A percentile compares a stretch with the other conserved stretches of the same genome.
Evolutionary conservation across 2,329 filamentous ascomycete genomes (phyloP).

Genomic region (Nakataea oryzae): DNA sequence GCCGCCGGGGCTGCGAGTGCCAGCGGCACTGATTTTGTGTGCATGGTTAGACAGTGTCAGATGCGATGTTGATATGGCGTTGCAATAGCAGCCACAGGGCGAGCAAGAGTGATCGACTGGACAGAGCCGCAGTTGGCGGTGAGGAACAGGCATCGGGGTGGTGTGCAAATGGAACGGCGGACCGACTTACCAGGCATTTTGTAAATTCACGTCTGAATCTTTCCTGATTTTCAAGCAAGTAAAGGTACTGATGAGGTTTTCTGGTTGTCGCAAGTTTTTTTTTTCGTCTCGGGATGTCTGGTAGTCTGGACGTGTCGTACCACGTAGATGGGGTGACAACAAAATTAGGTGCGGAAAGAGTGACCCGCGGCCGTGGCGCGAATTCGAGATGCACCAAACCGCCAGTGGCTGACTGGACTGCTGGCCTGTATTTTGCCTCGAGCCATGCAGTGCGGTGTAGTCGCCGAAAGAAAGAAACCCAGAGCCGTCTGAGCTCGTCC

Average conservation of each 20-base stretch:
- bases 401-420: too few relatives aligned
- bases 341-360: not conserved
- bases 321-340: not conserved
- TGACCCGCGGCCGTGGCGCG: not conserved
- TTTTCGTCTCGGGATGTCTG: too few relatives aligned
- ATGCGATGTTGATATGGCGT: not conserved
- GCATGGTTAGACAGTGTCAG: not conserved
- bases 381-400: too few relatives aligned
- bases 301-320: not conserved
- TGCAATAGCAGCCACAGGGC: not conserved
- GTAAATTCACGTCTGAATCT: not conserved
- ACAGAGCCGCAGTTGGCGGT: not conserved
- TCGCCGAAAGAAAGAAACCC: not conserved
- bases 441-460: too few relatives aligned
- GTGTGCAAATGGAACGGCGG: not conserved
- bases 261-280: too few relatives aligned
- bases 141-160: not conserved
- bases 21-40: constrained; percentile 34
- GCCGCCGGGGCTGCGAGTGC: constrained; percentile 48
- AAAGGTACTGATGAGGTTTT: not conserved
- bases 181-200: not conserved
- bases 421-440: too few relatives aligned
- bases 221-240: not conserved
- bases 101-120: not conserved
- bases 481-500: not conserved